Evolutionary conservation across 2,329 filamentous ascomycete species (phyloP), one percentile per base, ranked within the genome.

Genomic region (Calonectria pseudoturangicola): DNA sequence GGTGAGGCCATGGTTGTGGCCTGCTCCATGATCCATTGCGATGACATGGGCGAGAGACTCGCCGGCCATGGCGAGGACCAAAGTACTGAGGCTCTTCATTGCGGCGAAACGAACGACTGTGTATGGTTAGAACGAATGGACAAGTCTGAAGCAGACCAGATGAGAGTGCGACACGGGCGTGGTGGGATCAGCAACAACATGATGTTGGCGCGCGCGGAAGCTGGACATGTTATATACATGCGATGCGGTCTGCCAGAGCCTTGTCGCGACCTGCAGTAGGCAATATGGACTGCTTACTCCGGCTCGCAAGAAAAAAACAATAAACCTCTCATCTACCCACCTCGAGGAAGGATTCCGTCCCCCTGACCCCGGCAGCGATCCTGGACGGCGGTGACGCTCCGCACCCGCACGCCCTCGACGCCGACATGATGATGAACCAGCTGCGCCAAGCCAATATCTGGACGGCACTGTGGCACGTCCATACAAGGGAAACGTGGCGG

Each of bases 21-120:
- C 15, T 2, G 10, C 27, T 41, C 56, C 30, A 21, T 43, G 56
- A 16, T 68, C 56, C 28, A 68, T 54, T 48, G 25, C 48, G 58
- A 28, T 60, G 45, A 15, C 30, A 50, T 28, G 48, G 28, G 71
- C 76, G 0, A 73, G 21, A 12, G 41, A 21, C 16, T 66, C 48
- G 43, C 39, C 12, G 16, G 70, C 68, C 47, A 75, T 47, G 9
- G 71, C 73, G 8, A 74, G 1, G 12, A 58, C 21, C 21, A 73
- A 39, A 2, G 64, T 25, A 43, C 69, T 27, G 2, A 70, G 56
- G 15, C 45, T 51, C 51, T 77, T 79, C 77, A 79, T 79, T 3
- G 3, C 39, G 58, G 27, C 12, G 48, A 72, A 72, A 79, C 66
- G 76, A 79, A 73, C 72, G 77, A 79, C 72, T 72, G 67, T 41